Percentiles rank a stretch among this genome's conserved stretches.
phyloP scores from a whole-genome alignment of 2,329 filamentous ascomycete species.

The Thielaviopsis musarum region DNA sequence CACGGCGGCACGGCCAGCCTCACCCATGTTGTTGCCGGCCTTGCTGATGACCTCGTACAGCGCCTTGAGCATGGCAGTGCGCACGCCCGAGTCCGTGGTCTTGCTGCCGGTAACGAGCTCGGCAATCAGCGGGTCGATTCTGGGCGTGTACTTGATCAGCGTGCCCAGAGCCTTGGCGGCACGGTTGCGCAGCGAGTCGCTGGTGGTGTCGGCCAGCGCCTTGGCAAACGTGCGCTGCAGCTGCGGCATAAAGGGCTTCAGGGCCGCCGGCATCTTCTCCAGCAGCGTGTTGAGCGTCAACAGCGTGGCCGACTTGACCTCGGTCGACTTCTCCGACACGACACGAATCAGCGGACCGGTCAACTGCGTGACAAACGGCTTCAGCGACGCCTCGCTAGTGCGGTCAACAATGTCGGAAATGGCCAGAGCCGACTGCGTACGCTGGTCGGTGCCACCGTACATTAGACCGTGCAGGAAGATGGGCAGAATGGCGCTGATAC shows the following conservation, averaged over 20 bases:
- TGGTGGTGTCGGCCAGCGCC: conserved; percentile 81
- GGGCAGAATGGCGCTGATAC: conserved; percentile 86
- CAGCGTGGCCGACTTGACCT: conserved; percentile 89
- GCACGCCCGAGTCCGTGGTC: conserved; percentile 69
- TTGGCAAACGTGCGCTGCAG: conserved; percentile 94
- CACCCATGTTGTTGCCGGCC: conserved; percentile 87
- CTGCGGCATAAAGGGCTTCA: conserved; percentile 94
- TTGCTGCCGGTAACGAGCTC: conserved; percentile 94
- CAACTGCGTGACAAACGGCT: conserved; percentile 92
- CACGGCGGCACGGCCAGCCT: conserved; percentile 71
- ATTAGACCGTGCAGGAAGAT: conserved; percentile 97
- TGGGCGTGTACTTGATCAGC: conserved; percentile 84
- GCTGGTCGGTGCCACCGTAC: conserved; percentile 86
- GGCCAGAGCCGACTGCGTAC: conserved; percentile 77
- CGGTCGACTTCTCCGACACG: conserved; percentile 86
- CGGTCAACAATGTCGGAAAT: conserved; percentile 94
- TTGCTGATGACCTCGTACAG: conserved; percentile 93
- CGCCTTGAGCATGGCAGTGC: conserved; percentile 91
- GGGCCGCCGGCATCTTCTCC: conserved; percentile 86
- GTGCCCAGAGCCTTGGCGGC: conserved; percentile 91
- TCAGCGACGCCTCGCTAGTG: conserved; percentile 71
- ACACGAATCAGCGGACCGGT: conserved; percentile 95
- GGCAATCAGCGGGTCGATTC: conserved; percentile 81
- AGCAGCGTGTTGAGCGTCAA: conserved; percentile 87
- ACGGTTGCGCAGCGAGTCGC: conserved; percentile 69